These are phyloP conservation scores for Dendrobium huoshanense DNA, from an alignment of 106 monocot species.

Conservation along the genomic window DNA sequence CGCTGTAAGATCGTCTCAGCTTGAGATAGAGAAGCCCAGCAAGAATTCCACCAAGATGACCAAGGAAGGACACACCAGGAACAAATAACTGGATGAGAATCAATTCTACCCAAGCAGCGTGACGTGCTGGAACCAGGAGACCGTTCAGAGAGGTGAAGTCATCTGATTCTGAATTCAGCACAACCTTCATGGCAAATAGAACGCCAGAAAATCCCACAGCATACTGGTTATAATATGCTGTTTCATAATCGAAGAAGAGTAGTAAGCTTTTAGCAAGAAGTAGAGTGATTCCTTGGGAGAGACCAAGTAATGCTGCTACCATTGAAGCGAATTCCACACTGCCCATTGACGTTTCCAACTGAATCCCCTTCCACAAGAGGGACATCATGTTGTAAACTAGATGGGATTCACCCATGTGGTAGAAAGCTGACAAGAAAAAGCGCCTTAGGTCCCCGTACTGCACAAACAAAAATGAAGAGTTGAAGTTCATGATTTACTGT, in stretches of 20 bases:
- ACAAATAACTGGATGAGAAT: constrained; percentile 80
- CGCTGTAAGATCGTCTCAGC: constrained; percentile 27
- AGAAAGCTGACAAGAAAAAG: constrained; percentile 87
- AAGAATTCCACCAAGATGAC: constrained; percentile 88
- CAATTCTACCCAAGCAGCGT: constrained; percentile 91
- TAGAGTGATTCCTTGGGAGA: constrained; percentile 86
- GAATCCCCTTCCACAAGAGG: constrained; percentile 92
- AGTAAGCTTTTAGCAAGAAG: constrained; percentile 62
- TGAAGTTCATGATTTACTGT: not conserved
- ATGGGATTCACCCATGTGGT: constrained; percentile 79
- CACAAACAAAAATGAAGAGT: constrained; percentile 5
- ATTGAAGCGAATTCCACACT: constrained; percentile 76
- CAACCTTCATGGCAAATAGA: constrained; percentile 81
- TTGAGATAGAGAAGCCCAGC: constrained; percentile 77
- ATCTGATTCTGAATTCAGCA: constrained; percentile 66
- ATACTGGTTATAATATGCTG: constrained; percentile 59
- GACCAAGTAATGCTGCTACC: constrained; percentile 57
- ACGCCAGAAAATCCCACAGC: constrained; percentile 92
- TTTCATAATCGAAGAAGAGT: constrained; percentile 54
- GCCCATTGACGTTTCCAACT: constrained; percentile 82
- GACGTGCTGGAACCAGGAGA: constrained; percentile 51
- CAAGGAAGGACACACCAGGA: constrained; percentile 72
- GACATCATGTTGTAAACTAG: constrained; percentile 98
- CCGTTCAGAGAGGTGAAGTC: constrained; percentile 47
- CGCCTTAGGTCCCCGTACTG: constrained; percentile 84